Percentiles rank a stretch among this genome's conserved stretches.
Conservation (phyloP, 148 eudicot species). For the Diospyros kaki region DNA sequence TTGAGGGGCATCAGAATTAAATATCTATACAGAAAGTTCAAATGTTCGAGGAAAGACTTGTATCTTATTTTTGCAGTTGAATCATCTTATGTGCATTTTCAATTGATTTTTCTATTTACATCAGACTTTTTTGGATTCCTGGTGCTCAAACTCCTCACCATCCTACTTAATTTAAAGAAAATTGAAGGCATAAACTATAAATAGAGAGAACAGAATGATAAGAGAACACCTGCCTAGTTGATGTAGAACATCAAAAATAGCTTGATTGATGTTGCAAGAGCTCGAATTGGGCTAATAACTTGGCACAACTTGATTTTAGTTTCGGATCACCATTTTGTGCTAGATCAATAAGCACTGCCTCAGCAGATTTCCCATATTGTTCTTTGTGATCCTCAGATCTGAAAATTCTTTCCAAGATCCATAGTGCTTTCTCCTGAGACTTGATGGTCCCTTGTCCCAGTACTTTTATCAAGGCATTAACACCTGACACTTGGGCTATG, state of each 20-base stretch:
- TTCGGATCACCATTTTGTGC: conserved; percentile 64
- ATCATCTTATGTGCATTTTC: too few species aligned
- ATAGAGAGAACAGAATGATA: too few species aligned
- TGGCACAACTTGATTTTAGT: conserved; percentile 57
- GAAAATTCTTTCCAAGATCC: conserved; percentile 74
- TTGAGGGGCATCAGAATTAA: too few species aligned
- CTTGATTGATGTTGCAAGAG: conserved; percentile 76
- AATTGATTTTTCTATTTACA: too few species aligned
- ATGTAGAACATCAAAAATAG: conserved; percentile 49
- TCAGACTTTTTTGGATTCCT: too few species aligned
- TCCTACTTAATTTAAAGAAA: too few species aligned
- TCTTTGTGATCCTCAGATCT: conserved; percentile 44
- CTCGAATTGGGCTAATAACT: conserved; percentile 74
- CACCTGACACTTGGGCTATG: conserved; percentile 36
- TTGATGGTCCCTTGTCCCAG: conserved; percentile 48
- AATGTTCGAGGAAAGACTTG: too few species aligned
- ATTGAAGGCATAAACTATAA: too few species aligned
- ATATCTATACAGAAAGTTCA: too few species aligned
- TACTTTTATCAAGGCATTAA: conserved; percentile 45
- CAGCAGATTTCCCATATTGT: conserved; percentile 60
- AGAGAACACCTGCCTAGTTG: background rate
- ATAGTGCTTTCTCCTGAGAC: conserved; percentile 65
- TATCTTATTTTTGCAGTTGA: too few species aligned
- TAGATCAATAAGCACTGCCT: conserved; percentile 57
- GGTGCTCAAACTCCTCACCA: too few species aligned